Percentiles rank a stretch among this genome's conserved stretches.
These are phyloP conservation scores for Paraurostyla sp. DNA, from an alignment of 73 alveolate species.

Conservation along the genomic window DNA sequence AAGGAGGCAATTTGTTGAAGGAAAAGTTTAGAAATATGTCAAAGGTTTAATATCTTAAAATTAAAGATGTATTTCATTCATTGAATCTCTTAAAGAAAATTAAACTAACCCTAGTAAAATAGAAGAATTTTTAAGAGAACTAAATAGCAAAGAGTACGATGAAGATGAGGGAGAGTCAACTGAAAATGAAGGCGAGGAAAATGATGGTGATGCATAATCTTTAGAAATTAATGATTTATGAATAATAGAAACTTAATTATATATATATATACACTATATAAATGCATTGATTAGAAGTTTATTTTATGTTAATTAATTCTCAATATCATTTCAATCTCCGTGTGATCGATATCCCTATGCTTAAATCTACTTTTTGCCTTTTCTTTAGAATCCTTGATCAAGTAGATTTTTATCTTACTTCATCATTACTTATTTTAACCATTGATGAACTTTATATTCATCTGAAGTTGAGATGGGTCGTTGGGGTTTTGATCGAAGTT, in stretches of 20 bases:
- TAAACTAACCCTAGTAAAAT: neutral
- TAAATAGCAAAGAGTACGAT: slow-evolving; percentile 33
- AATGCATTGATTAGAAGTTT: no score
- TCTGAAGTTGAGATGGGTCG: slow-evolving; percentile 42
- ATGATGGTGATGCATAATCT: neutral
- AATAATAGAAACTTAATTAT: no score
- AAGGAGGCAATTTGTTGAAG: slow-evolving; percentile 32
- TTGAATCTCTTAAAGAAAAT: neutral
- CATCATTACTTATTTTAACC: neutral
- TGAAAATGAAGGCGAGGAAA: slow-evolving; percentile 33
- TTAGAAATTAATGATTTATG: slow-evolving; percentile 10
- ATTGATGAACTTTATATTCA: slow-evolving; percentile 32
- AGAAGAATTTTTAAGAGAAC: slow-evolving; percentile 9
- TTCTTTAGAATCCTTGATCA: neutral
- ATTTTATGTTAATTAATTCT: no score
- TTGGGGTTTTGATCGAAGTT: slow-evolving; percentile 47
- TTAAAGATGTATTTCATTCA: neutral
- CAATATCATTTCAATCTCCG: no score
- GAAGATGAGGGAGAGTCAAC: slow-evolving; percentile 44
- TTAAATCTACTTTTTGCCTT: no score
- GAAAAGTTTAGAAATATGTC: slow-evolving; percentile 46
- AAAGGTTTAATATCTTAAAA: slow-evolving; percentile 8
- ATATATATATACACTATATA: no score
- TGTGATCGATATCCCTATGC: no score
- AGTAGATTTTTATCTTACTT: neutral